Evolutionary conservation across 345 rosid species (phyloP), one percentile per base, ranked within the genome.

Genomic region (Melastoma malabathricum): DNA sequence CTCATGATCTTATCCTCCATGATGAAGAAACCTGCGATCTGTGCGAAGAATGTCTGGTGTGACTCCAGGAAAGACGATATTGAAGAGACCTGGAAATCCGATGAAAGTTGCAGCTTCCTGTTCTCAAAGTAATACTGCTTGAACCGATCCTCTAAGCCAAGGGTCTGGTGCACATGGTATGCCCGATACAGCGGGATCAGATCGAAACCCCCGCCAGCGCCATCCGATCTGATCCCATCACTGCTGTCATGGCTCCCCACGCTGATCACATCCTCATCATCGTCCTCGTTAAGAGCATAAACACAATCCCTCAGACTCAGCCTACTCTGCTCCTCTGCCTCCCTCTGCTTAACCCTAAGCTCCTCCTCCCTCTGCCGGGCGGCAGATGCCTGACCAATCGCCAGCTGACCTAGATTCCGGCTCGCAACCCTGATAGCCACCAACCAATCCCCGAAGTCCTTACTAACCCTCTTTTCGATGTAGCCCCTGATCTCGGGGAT

Each of bases 31-130:
- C 98, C 98, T 9, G 96, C 98, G 61, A 90, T 90, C 58, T 90
- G 98, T 0, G 98, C 92, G 47, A 90, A 84, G 69, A 90, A 90
- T 7, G 94, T 86, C 66, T 90, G 98, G 68, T 90, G 98, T 47
- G 98, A 90, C 61, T 90, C 98, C 16, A 90, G 86, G 59, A 90
- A 90, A 0, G 98, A 89, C 47, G 94, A 86, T 94, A 90, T 90
- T 3, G 98, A 80, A 29, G 98, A 86, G 43, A 90, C 96, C 94
- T 90, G 98, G 47, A 87, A 90, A 69, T 90, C 98, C 15, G 94
- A 82, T 7, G 94, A 86, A 68, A 90, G 74, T 52, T 90, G 98
- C 68, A 86, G 92, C 74, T 82, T 81, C 78, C 98, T 63, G 47
- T 90, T 90, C 77, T 86, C 85, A 41, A 80, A 80, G 62, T 90